Conservation (phyloP, 2,329 filamentous ascomycete genomes). For the Penicillium thymicola region DNA sequence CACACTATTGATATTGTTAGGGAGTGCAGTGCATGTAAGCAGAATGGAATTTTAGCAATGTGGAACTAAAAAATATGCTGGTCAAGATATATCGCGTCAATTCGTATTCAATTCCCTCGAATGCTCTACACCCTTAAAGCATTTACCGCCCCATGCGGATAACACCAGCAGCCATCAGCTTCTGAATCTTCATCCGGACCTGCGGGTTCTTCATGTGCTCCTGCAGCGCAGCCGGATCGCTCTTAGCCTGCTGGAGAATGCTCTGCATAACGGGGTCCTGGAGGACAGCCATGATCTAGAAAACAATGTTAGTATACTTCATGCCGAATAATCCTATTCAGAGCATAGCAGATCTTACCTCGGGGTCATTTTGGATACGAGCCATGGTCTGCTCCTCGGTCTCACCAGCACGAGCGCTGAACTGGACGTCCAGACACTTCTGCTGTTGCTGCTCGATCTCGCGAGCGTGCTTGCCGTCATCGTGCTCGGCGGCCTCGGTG, state of each 20-base stretch:
- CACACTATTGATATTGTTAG: too few relatives aligned
- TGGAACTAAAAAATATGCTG: conserved; percentile 12
- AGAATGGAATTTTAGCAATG: conserved; percentile 8
- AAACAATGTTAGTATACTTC: conserved; percentile 27
- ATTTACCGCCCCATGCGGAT: conserved; percentile 68
- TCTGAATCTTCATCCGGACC: conserved; percentile 86
- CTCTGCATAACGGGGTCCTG: conserved; percentile 97
- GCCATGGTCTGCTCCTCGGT: conserved; percentile 93
- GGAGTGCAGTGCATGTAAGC: not conserved
- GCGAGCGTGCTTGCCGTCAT: conserved; percentile 75
- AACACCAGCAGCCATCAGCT: conserved; percentile 87
- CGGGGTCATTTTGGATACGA: conserved; percentile 83
- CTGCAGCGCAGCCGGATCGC: conserved; percentile 83
- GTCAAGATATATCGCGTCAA: conserved; percentile 22
- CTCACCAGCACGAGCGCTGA: conserved; percentile 85
- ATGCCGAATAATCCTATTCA: not conserved
- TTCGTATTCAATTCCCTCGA: conserved; percentile 13
- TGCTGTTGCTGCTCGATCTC: conserved; percentile 94
- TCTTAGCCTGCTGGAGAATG: conserved; percentile 94
- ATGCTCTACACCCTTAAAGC: not conserved
- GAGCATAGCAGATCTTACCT: conserved; percentile 56
- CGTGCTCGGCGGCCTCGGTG: conserved; percentile 72
- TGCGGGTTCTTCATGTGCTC: conserved; percentile 95
- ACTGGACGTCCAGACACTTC: conserved; percentile 89
- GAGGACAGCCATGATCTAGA: conserved; percentile 79